Conservation (phyloP, 2,329 filamentous ascomycete species). For the Trichoderma sp. region DNA sequence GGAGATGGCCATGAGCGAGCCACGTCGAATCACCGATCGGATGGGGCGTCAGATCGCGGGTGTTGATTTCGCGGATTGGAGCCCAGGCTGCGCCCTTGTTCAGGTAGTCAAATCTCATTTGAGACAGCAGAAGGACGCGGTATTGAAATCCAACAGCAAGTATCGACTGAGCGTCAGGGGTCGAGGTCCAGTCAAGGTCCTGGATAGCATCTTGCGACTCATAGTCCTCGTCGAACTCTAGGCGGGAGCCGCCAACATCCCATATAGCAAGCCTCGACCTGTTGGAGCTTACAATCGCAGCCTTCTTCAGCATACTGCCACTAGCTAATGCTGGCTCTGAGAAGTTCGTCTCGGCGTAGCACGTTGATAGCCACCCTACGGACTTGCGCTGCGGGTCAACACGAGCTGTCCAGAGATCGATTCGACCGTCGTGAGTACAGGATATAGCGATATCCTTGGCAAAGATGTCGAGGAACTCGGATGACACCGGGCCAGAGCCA, state of each 20-base stretch:
- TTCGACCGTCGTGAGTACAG: slow-evolving; percentile 72
- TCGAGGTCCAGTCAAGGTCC: slow-evolving; percentile 93
- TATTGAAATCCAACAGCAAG: slow-evolving; percentile 92
- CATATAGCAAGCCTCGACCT: slow-evolving; percentile 83
- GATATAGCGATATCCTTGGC: slow-evolving; percentile 84
- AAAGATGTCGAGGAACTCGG: slow-evolving; percentile 83
- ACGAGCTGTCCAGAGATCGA: slow-evolving; percentile 84
- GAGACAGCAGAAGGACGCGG: slow-evolving; percentile 76
- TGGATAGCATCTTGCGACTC: slow-evolving; percentile 73
- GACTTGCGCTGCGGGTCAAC: slow-evolving; percentile 61
- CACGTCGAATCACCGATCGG: slow-evolving; percentile 93
- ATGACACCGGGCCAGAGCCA: slow-evolving; percentile 68
- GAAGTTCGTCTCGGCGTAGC: slow-evolving; percentile 77
- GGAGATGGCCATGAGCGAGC: slow-evolving; percentile 80
- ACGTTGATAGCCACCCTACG: slow-evolving; percentile 82
- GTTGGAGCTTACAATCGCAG: slow-evolving; percentile 74
- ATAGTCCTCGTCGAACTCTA: slow-evolving; percentile 80
- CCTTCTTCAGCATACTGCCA: slow-evolving; percentile 83
- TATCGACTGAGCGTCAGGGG: slow-evolving; percentile 84
- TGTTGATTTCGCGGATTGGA: slow-evolving; percentile 77
- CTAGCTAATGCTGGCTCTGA: slow-evolving; percentile 74
- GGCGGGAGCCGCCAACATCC: slow-evolving; percentile 79
- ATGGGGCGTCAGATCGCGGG: slow-evolving; percentile 80
- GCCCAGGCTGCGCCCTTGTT: slow-evolving; percentile 90
- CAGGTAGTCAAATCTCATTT: slow-evolving; percentile 89